Conservation (phyloP, 164 flowering plant species). For the Stephania yunnanensis region DNA sequence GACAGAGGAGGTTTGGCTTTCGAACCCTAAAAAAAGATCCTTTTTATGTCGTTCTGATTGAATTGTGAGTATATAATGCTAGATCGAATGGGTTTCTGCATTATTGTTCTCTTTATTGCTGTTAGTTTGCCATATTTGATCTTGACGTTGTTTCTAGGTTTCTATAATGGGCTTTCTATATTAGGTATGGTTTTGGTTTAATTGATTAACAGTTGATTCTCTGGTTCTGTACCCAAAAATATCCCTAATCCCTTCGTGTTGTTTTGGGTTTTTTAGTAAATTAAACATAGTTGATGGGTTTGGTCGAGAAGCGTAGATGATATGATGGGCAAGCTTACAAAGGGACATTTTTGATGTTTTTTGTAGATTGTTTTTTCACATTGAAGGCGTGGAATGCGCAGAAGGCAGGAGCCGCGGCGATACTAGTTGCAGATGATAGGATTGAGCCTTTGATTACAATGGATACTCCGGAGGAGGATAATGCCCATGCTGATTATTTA, state of each 20-base stretch:
- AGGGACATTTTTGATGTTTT: too few relatives aligned
- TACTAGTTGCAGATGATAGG: conserved; percentile 76
- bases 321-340: too few relatives aligned
- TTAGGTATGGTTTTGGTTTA: not conserved
- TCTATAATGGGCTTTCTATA: not conserved
- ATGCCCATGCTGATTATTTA: conserved; percentile 52
- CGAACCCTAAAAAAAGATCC: not conserved
- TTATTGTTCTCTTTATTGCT: not conserved
- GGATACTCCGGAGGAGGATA: conserved; percentile 86
- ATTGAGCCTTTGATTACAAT: conserved; percentile 82
- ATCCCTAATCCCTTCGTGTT: not conserved
- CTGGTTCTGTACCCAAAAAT: not conserved
- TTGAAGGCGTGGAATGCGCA: conserved; percentile 96
- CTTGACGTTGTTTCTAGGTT: not conserved
- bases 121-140: too few relatives aligned
- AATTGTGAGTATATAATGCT: not conserved
- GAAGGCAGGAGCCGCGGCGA: conserved; percentile 85
- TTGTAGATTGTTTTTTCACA: conserved; percentile 83
- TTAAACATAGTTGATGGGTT: too few relatives aligned
- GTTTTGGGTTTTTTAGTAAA: not conserved
- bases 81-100: conserved; percentile 1
- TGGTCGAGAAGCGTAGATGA: too few relatives aligned
- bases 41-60: not conserved
- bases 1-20: conserved; percentile 73
- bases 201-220: too few relatives aligned